Percentiles rank a stretch among this genome's conserved stretches.
Evolutionary conservation across 768 basidiomycete genomes (phyloP).

Genomic region (Leccinum disarticulatum): DNA sequence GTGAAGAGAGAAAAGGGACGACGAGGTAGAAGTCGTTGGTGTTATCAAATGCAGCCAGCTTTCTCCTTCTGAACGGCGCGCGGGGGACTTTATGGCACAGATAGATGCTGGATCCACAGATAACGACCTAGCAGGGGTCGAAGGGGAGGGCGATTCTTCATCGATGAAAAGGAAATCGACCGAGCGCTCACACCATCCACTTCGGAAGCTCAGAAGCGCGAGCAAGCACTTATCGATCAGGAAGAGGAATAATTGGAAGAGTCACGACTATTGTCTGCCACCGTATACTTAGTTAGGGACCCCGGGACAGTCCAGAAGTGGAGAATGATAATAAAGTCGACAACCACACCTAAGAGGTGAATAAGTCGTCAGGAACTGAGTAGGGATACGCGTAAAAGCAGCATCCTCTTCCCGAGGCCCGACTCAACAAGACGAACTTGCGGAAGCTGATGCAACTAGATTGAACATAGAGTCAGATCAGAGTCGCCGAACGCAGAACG

Average conservation of each 20-base stretch:
- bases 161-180: slow-evolving; percentile 44
- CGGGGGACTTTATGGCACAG: slow-evolving; percentile 14
- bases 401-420: neutral
- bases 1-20: slow-evolving; percentile 17
- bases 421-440: neutral
- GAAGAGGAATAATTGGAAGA: slow-evolving; percentile 69
- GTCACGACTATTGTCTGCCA: slow-evolving; percentile 37
- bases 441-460: neutral
- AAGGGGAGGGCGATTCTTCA: slow-evolving; percentile 6
- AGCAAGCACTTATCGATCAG: slow-evolving; percentile 25
- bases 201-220: slow-evolving; percentile 38
- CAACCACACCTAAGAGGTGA: neutral
- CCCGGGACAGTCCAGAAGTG: neutral
- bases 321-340: neutral
- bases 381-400: neutral
- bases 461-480: neutral
- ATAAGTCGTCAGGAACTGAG: neutral
- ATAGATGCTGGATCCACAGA: slow-evolving; percentile 19
- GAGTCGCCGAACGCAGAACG: neutral
- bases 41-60: slow-evolving; percentile 35
- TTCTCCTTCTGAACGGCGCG: slow-evolving; percentile 26
- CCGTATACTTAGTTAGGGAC: slow-evolving; percentile 18
- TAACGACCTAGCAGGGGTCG: slow-evolving; percentile 6
- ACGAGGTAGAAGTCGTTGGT: slow-evolving; percentile 25
- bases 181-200: slow-evolving; percentile 47